phyloP scores from a whole-genome alignment of 2,329 filamentous ascomycete species.

The Diplodia seriata region DNA sequence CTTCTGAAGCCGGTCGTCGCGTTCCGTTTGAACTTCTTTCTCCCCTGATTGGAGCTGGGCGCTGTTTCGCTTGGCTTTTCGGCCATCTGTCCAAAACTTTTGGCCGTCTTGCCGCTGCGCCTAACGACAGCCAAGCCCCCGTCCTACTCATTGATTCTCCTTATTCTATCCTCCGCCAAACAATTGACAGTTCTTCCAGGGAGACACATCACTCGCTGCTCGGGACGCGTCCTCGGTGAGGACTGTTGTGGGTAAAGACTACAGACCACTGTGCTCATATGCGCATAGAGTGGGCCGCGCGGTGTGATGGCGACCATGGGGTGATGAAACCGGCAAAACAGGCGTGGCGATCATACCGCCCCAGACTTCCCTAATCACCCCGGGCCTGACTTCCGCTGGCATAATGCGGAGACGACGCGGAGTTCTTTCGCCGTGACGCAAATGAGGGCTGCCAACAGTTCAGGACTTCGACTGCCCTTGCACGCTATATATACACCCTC shows the following conservation, averaged over 20 bases:
- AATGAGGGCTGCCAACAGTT: background rate
- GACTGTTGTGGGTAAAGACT: background rate
- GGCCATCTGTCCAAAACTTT: conserved; percentile 16
- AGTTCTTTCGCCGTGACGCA: conserved; percentile 23
- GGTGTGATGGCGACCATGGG: background rate
- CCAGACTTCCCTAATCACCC: conserved; percentile 22
- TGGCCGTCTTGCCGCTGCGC: conserved; percentile 3
- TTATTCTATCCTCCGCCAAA: background rate
- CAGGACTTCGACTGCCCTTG: background rate
- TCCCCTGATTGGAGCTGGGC: conserved; percentile 10
- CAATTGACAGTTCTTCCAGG: background rate
- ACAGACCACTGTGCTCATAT: background rate
- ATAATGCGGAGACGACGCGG: conserved; percentile 10
- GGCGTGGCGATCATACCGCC: conserved; percentile 21
- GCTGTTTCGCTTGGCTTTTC: conserved; percentile 17
- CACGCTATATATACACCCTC: background rate
- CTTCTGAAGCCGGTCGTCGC: background rate
- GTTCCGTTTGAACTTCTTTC: background rate
- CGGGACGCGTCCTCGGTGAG: no score
- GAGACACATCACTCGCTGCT: background rate
- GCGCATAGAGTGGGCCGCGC: background rate
- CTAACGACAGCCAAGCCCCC: background rate
- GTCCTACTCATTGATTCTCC: background rate
- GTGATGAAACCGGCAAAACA: background rate
- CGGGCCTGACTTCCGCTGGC: conserved; percentile 16